These are phyloP conservation scores for Irpex sp. DNA, from an alignment of 1,284 basidiomycete species.

Conservation along the genomic window DNA sequence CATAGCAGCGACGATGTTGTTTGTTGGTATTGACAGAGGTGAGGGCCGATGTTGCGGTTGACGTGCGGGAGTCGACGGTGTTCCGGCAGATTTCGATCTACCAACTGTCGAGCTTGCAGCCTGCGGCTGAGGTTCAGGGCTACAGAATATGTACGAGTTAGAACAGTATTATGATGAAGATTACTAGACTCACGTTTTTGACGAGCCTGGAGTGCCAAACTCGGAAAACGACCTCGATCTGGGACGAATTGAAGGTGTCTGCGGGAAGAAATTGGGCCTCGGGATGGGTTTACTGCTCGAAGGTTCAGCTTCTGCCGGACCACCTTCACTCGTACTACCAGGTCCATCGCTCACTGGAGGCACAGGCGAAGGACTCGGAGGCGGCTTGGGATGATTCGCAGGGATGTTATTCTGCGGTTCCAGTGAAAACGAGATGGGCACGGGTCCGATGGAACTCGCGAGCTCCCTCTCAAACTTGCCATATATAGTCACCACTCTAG, in stretches of 20 bases:
- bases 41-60: slow-evolving; percentile 36
- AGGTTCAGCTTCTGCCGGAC: background rate
- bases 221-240: slow-evolving; percentile 72
- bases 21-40: slow-evolving; percentile 43
- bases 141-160: background rate
- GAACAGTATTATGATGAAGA: background rate
- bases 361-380: slow-evolving; percentile 7
- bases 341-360: slow-evolving; percentile 8
- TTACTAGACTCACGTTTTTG: slow-evolving; percentile 32
- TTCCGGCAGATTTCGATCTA: slow-evolving; percentile 22
- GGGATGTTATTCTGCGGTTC: slow-evolving; percentile 43
- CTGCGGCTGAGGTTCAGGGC: background rate
- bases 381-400: slow-evolving; percentile 19
- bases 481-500: slow-evolving; percentile 50
- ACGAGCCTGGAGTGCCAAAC: slow-evolving; percentile 40
- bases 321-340: background rate
- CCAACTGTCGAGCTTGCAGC: slow-evolving; percentile 8
- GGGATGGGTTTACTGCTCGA: slow-evolving; percentile 34
- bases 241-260: slow-evolving; percentile 45
- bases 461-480: slow-evolving; percentile 55
- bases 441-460: slow-evolving; percentile 46
- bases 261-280: slow-evolving; percentile 58
- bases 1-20: slow-evolving; percentile 26
- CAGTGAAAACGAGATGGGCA: slow-evolving; percentile 57
- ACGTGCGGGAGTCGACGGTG: slow-evolving; percentile 16